phyloP scores from a whole-genome alignment of 179 eudicot genomes.

The Carnegiea gigantea region DNA sequence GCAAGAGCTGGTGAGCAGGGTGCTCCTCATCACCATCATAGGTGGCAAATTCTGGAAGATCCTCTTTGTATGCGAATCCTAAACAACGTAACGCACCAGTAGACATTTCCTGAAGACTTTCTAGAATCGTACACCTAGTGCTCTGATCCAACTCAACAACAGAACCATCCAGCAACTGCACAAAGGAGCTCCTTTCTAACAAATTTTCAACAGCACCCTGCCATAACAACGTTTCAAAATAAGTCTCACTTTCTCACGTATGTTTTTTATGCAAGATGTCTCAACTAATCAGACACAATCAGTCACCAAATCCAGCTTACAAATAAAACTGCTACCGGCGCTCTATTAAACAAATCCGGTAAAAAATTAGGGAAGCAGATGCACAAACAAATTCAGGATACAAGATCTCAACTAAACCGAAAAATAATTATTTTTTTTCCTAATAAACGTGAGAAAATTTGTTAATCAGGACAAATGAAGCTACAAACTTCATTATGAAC shows the following conservation, averaged over 20 bases:
- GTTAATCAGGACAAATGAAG: too few relatives aligned
- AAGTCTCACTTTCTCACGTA: background rate
- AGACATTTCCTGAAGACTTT: conserved; percentile 71
- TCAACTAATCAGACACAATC: background rate
- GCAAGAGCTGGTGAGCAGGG: conserved; percentile 51
- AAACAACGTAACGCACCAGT: conserved; percentile 66
- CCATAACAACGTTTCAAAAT: conserved; percentile 21
- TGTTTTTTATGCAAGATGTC: background rate
- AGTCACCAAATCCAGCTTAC: background rate
- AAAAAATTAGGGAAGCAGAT: background rate
- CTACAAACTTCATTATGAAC: too few relatives aligned
- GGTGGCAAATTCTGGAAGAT: conserved; percentile 42
- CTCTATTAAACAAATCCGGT: background rate
- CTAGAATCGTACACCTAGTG: conserved; percentile 45
- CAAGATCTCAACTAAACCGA: too few relatives aligned
- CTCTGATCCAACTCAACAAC: conserved; percentile 54
- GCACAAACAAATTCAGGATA: too few relatives aligned
- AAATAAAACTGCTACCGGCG: background rate
- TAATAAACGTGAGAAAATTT: too few relatives aligned
- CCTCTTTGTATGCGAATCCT: conserved; percentile 57
- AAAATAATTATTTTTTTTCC: too few relatives aligned
- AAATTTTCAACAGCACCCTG: conserved; percentile 99
- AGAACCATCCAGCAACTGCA: conserved; percentile 84
- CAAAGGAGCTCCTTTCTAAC: conserved; percentile 74
- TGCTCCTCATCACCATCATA: conserved; percentile 57